Base-by-base conservation (phyloP, 495 filamentous ascomycete species). In the Amniculicola lignicola region DNA sequence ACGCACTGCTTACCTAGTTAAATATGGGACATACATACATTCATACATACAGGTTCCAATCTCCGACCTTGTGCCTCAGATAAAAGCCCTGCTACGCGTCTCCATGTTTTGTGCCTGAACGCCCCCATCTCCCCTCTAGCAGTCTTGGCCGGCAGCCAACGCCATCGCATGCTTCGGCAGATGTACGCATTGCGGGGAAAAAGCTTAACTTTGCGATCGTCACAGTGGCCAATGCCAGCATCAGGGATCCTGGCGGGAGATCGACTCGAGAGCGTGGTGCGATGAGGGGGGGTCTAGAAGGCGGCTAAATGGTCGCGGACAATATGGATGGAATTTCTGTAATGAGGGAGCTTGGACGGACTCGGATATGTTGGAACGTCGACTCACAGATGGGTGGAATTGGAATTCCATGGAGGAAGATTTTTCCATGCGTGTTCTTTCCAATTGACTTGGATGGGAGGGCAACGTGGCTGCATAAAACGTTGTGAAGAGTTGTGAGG, bases 111-210 rank as follows among this genome's bases (percentile, higher is more conserved):
- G n/a, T n/a, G n/a, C n/a, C n/a, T n/a, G n/a, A n/a, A n/a, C n/a
- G n/a, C n/a, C n/a, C n/a, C 38, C 6, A 11, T 6, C 16, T 41
- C 38, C 6, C 18, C 9, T 41, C 38, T 10, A 16, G 9, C 38
- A 41, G 6, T 6, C 38, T 41, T 41, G 10, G 6, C 29, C 7
- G 29, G 29, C 7, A 41, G 16, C 10, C 9, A 41, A 6, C 16
- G 18, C n/a, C 11, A 23, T 44, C 14, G 24, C 24, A 23, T 12
- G 37, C 37, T 56, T 55, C 58, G 58, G 58, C 51, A 61, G 58
- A 61, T 61, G 19, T 3, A 51, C 51, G 58, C 58, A 61, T 50
- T 61, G 58, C 58, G 58, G 58, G 58, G 58, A 54, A n/a, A 57
- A 61, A 61, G 58, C 58, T 61, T 61, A 39, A 29, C 18, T 41